These are phyloP conservation scores for Talaromyces pinophilus DNA, from an alignment of 2,329 filamentous ascomycete genomes.

Conservation along the genomic window DNA sequence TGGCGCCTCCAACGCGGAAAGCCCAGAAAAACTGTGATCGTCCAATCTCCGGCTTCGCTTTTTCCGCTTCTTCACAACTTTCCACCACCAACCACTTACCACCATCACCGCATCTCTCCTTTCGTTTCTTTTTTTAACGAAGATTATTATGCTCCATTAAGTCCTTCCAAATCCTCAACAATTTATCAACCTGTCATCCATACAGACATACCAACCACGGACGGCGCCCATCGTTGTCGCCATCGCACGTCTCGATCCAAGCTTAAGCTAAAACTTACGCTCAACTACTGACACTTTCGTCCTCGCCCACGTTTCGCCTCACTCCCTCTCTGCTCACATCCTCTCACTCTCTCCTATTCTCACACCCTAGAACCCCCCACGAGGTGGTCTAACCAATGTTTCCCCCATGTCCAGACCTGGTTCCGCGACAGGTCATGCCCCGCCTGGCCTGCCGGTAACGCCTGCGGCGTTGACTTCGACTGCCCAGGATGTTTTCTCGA, in stretches of 20 bases:
- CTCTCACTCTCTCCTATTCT: slow-evolving; percentile 6
- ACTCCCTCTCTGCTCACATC: not conserved
- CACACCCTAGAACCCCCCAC: slow-evolving; percentile 18
- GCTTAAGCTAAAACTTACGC: slow-evolving; percentile 8
- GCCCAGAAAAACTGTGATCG: slow-evolving; percentile 9
- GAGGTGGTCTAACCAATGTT: slow-evolving; percentile 50
- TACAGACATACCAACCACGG: not conserved
- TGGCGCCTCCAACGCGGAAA: slow-evolving; percentile 12
- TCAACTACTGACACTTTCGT: slow-evolving; percentile 18
- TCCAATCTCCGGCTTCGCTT: slow-evolving; percentile 17
- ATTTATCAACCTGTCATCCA: not conserved
- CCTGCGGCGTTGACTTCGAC: slow-evolving; percentile 34
- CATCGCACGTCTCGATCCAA: slow-evolving; percentile 5
- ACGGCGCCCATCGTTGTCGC: slow-evolving; percentile 5
- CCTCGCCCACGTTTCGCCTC: slow-evolving; percentile 11
- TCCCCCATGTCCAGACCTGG: slow-evolving; percentile 53
- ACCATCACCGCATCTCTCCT: slow-evolving; percentile 1
- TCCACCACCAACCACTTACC: not conserved
- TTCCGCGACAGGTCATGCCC: slow-evolving; percentile 45
- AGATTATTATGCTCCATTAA: not conserved
- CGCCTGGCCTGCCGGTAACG: slow-evolving; percentile 49
- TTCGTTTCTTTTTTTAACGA: not conserved
- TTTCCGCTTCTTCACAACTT: slow-evolving; percentile 14
- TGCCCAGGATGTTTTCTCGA: slow-evolving; percentile 29
- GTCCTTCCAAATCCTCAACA: not conserved